These are phyloP conservation scores for Volvox africanus DNA, from an alignment of 139 green algal genomes.

Conservation along the genomic window DNA sequence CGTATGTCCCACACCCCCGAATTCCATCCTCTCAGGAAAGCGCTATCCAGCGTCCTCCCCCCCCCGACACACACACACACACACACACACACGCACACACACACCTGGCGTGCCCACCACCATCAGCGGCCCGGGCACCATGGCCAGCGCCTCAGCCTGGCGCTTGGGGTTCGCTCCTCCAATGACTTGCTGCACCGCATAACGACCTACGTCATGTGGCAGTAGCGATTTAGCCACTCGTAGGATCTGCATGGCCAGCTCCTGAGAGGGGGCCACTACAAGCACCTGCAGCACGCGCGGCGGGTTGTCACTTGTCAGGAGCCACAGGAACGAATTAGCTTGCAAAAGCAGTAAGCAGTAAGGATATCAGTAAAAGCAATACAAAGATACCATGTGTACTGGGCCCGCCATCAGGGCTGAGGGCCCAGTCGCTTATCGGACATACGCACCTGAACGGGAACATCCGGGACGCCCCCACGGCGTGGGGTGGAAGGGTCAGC, in stretches of 20 bases:
- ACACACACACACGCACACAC: too few relatives aligned
- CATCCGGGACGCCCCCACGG: slow-evolving; percentile 15
- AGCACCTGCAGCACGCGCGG: slow-evolving; percentile 61
- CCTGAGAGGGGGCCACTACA: slow-evolving; percentile 86
- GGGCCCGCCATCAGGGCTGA: too few relatives aligned
- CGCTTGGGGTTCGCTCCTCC: slow-evolving; percentile 90
- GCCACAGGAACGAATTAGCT: too few relatives aligned
- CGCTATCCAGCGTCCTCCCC: not conserved
- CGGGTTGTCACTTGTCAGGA: too few relatives aligned
- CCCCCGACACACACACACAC: not conserved
- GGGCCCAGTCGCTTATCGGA: too few relatives aligned
- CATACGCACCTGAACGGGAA: slow-evolving; percentile 48
- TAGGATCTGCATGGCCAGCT: slow-evolving; percentile 97
- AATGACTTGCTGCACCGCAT: slow-evolving; percentile 95
- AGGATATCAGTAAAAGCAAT: too few relatives aligned
- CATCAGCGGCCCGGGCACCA: slow-evolving; percentile 83
- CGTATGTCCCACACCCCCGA: too few relatives aligned
- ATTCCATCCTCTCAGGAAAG: too few relatives aligned
- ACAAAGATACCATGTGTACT: too few relatives aligned
- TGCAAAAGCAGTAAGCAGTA: too few relatives aligned
- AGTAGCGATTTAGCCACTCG: slow-evolving; percentile 83
- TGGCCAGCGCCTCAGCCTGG: slow-evolving; percentile 86
- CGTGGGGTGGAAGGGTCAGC: not conserved
- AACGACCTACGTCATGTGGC: slow-evolving; percentile 55
- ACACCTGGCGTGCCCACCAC: slow-evolving; percentile 94